Evolutionary conservation across 2,329 filamentous ascomycete genomes (phyloP), one percentile per base, ranked within the genome.

Genomic region (Fusarium sp.): DNA sequence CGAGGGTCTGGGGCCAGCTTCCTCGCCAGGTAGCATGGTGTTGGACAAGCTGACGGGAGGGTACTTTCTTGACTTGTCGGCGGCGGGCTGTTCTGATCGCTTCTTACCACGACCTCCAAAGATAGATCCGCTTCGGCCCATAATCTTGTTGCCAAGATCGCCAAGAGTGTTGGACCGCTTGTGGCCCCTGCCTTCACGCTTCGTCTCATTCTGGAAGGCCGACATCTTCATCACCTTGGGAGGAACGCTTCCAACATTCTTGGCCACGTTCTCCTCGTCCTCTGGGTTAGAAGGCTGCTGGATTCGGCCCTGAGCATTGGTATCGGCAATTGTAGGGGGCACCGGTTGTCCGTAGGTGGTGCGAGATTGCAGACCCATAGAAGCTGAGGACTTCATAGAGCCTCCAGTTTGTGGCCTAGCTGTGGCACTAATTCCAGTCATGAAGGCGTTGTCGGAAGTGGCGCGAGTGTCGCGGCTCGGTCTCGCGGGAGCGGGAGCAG

Each of bases 31-130:
- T 7, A 90, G 85, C 81, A 93, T 90, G 2, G 90, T 86, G 71
- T 92, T 92, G 70, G 92, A 90, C 94, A 98, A 97, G 84, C 95
- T 98, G 56, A 96, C 93, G 5, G 96, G 96, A 64, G 96, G 96
- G 79, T 98, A 97, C 72, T 89, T 92, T 80, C 90, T 92, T 62
- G 89, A 85, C 71, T 92, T 91, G 80, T 94, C 83, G 91, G 72
- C 87, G 84, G 73, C 87, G 84, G 74, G 80, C 66, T 75, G 79
- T 65, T 87, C 88, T 10, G 84, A 78, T 68, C 87, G 85, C 81
- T 87, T 89, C 79, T 87, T 87, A 75, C 81, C 81, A 79, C 85
- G 85, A 42, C 90, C 88, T n/a, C 93, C 91, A 79, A 96, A 95
- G 67, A 96, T 87, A 10, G 94, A 96, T 16, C 92, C 93, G 74